Evolutionary conservation across 305 asterid genomes (phyloP).

Genomic region (Solanum aculeatissimum): DNA sequence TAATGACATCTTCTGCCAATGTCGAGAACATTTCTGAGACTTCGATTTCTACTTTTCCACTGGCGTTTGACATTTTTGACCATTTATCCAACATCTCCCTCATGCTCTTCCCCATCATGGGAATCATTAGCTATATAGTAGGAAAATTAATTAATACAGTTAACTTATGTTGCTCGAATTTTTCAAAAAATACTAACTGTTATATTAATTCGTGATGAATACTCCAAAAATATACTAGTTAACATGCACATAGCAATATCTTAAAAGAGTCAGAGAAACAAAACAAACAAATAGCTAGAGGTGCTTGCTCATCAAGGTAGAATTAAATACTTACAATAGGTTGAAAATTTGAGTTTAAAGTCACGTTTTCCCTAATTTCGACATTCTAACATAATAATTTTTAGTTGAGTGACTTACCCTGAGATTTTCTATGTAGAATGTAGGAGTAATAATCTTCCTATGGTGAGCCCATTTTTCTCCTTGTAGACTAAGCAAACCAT

Average conservation of each 20-base stretch:
- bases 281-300: not conserved
- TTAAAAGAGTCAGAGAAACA: not conserved
- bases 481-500: slow-evolving; percentile 67
- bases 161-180: not conserved
- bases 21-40: slow-evolving; percentile 61
- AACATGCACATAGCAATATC: too few species aligned
- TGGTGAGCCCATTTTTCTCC: slow-evolving; percentile 99
- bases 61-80: slow-evolving; percentile 39
- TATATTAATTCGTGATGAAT: not conserved
- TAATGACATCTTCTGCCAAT: slow-evolving; percentile 65
- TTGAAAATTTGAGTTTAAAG: not conserved
- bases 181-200: not conserved
- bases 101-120: slow-evolving; percentile 62
- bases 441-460: slow-evolving; percentile 72
- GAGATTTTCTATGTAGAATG: slow-evolving; percentile 78
- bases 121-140: slow-evolving; percentile 56
- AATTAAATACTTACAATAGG: not conserved
- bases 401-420: slow-evolving; percentile 27
- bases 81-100: slow-evolving; percentile 48
- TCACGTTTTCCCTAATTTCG: too few species aligned
- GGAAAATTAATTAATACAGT: not conserved
- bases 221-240: too few species aligned
- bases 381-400: not conserved
- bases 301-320: not conserved
- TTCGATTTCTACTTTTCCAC: slow-evolving; percentile 60